Conservation (phyloP, 176 grass and related monocot genomes). For the Eragrostis curvula region DNA sequence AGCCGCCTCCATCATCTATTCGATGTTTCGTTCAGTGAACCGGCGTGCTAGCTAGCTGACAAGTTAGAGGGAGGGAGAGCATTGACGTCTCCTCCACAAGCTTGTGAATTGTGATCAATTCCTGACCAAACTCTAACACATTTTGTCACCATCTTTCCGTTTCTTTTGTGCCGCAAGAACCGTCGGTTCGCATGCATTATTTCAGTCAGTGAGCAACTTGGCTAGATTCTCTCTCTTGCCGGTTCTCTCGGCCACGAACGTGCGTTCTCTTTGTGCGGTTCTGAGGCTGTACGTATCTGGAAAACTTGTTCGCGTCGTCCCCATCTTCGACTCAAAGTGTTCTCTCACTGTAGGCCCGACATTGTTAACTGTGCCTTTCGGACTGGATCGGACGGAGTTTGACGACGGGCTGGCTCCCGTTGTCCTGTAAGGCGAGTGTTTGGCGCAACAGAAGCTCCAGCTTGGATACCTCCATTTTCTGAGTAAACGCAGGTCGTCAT, state of each 20-base stretch:
- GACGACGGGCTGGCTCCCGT: not conserved
- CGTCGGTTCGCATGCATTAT: not conserved
- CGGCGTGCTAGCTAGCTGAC: not conserved
- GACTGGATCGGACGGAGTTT: not conserved
- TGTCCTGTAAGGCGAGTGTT: conserved; percentile 28
- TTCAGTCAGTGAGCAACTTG: conserved; percentile 1
- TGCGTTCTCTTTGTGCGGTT: conserved; percentile 7
- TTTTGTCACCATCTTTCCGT: not conserved
- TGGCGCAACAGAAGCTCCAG: not conserved
- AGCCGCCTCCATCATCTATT: not conserved
- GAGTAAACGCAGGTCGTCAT: not conserved
- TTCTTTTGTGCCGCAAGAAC: not conserved
- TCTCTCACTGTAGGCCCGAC: not conserved
- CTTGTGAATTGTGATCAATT: conserved; percentile 11
- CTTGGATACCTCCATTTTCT: not conserved
- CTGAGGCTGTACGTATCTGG: conserved; percentile 1
- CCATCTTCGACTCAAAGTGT: not conserved
- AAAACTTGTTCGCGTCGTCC: not conserved
- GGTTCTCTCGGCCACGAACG: not conserved
- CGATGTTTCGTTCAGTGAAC: conserved; percentile 10
- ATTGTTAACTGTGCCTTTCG: not conserved
- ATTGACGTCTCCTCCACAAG: conserved; percentile 6
- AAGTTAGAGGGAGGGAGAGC: not conserved
- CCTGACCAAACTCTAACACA: conserved; percentile 18
- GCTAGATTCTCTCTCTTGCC: not conserved